Evolutionary conservation across 2,329 filamentous ascomycete genomes (phyloP).

Genomic region (Penicillium brasilianum): DNA sequence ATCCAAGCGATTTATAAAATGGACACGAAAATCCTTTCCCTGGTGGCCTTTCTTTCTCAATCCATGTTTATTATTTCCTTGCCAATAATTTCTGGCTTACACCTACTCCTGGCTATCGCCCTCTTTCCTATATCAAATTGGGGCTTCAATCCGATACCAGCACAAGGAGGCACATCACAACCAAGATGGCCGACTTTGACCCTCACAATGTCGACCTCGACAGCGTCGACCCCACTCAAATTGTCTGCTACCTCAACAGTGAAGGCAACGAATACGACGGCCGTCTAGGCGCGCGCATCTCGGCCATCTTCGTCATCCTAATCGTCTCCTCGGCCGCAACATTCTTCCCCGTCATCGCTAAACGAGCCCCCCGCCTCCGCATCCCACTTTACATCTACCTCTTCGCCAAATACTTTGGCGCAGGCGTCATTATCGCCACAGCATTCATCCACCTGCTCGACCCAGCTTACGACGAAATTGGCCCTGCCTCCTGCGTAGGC

Average conservation of each 20-base stretch:
- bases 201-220: conserved; percentile 52
- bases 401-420: conserved; percentile 55
- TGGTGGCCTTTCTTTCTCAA: conserved; percentile 2
- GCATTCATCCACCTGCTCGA: conserved; percentile 56
- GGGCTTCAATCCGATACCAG: neutral
- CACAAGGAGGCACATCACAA: neutral
- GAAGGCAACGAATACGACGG: conserved; percentile 61
- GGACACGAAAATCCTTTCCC: conserved; percentile 7
- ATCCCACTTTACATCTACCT: conserved; percentile 53
- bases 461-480: conserved; percentile 52
- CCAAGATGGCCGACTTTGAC: conserved; percentile 38
- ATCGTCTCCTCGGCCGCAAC: conserved; percentile 48
- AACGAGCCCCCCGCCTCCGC: conserved; percentile 42
- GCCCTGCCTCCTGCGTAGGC: conserved; percentile 56
- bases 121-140: neutral
- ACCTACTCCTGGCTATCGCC: neutral
- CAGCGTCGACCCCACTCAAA: conserved; percentile 47
- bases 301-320: conserved; percentile 53
- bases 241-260: conserved; percentile 58
- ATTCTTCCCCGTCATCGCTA: conserved; percentile 55
- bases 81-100: neutral
- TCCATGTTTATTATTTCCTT: neutral
- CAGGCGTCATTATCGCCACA: conserved; percentile 55
- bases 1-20: conserved; percentile 20
- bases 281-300: conserved; percentile 50